Base-by-base conservation (phyloP, 2,329 filamentous ascomycete genomes). In the Alternaria sp. region DNA sequence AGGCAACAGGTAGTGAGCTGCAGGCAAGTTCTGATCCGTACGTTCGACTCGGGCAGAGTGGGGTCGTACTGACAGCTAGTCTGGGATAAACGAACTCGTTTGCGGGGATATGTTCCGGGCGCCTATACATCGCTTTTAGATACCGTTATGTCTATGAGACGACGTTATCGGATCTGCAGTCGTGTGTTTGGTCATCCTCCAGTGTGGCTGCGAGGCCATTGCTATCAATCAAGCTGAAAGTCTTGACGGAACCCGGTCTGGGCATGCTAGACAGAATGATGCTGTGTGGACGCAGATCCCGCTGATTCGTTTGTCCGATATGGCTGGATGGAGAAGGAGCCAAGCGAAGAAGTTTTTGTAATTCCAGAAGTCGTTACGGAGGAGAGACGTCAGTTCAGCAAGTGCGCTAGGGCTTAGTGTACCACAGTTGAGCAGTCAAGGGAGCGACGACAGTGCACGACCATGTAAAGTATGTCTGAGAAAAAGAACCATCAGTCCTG, bases 71-170 rank as follows among this genome's bases (percentile, higher is more conserved):
- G 54, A n/a, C 20, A 41, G 28, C 54, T 57, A 57, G 36, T 18
- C 39, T 7, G 34, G 20, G 46, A 24, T 39, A 32, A 41, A 51
- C 28, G 28, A 14, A 24, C 46, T 52, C 46, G 53, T 46, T 46
- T 57, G 49, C 52, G 57, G 52, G 47, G 41, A 47, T 18, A 24
- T 38, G 32, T 56, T 52, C 57, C 57, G 46, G 57, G 47, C 52
- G 53, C 52, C 39, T 60, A 48, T 51, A 24, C 30, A 32, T 51
- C 9, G 39, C 38, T n/a, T 18, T 51, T 24, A 32, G 52, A 49
- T 47, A 51, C 16, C 11, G 32, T n/a, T 32, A 16, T n/a, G 26
- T 18, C 8, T 22, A 26, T 34, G 32, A 24, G 43, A 22, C 44
- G 36, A 24, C 20, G n/a, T 28, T 30, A 34, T 51, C 26, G 42